phyloP scores from a whole-genome alignment of 139 green algal species.

The Volvox africanus region DNA sequence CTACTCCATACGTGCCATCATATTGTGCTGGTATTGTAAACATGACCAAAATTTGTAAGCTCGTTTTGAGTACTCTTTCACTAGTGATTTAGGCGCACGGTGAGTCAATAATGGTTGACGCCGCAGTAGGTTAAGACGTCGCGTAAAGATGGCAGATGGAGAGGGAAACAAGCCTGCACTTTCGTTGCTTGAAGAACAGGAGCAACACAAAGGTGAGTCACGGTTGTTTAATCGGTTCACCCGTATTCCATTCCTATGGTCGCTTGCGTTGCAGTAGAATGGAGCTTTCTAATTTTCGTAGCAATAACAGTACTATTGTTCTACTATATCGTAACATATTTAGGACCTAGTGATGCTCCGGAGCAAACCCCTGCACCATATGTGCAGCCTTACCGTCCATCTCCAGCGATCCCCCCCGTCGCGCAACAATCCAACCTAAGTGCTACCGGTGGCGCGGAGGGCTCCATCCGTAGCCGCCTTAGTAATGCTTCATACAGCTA shows the following conservation, averaged over 20 bases:
- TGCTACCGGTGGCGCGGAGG: not conserved
- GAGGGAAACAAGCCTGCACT: constrained; percentile 15
- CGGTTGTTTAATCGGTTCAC: not conserved
- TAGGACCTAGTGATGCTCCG: not conserved
- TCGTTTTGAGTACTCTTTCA: too few species aligned
- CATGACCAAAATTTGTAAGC: too few species aligned
- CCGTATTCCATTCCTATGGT: too few species aligned
- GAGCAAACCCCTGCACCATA: not conserved
- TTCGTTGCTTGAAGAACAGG: not conserved
- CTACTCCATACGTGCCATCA: too few species aligned
- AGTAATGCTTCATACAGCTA: not conserved
- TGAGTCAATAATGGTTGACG: too few species aligned
- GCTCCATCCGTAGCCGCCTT: not conserved
- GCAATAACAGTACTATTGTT: not conserved
- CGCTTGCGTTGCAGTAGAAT: too few species aligned
- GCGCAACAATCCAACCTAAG: not conserved
- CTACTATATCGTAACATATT: not conserved
- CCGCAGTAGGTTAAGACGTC: too few species aligned
- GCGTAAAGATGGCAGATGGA: not conserved
- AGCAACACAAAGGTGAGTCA: constrained; percentile 2
- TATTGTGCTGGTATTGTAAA: too few species aligned
- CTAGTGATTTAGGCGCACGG: too few species aligned
- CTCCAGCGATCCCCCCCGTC: not conserved
- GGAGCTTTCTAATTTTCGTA: too few species aligned
- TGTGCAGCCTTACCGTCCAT: constrained; percentile 12